Conservation (phyloP, 2,329 filamentous ascomycete species). For the Hypomyces perniciosus region DNA sequence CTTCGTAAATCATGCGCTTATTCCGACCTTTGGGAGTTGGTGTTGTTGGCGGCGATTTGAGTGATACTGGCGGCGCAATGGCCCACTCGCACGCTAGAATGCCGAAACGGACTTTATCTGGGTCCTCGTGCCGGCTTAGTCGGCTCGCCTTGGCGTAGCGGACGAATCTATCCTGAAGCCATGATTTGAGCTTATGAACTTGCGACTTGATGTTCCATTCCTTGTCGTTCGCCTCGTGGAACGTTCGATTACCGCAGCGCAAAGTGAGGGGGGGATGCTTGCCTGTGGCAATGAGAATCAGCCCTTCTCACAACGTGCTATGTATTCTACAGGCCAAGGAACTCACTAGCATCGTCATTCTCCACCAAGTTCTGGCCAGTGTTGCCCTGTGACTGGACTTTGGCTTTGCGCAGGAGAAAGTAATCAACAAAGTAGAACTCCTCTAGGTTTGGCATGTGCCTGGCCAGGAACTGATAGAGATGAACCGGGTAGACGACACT, state of each 20-base stretch:
- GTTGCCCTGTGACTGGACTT: neutral
- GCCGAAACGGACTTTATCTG: slow-evolving; percentile 34
- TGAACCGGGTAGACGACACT: slow-evolving; percentile 32
- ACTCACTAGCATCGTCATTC: neutral
- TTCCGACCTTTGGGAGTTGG: slow-evolving; percentile 22
- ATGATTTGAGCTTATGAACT: slow-evolving; percentile 31
- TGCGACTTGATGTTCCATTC: slow-evolving; percentile 31
- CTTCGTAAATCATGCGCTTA: slow-evolving; percentile 21
- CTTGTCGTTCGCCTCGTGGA: slow-evolving; percentile 29
- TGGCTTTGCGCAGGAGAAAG: slow-evolving; percentile 28
- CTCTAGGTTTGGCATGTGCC: slow-evolving; percentile 36
- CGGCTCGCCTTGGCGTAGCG: slow-evolving; percentile 30
- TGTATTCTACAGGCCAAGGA: neutral
- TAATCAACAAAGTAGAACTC: slow-evolving; percentile 42
- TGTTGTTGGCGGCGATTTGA: slow-evolving; percentile 8
- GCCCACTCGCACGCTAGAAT: slow-evolving; percentile 38
- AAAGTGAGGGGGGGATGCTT: neutral
- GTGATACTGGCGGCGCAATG: slow-evolving; percentile 18
- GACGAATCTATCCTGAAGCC: slow-evolving; percentile 34
- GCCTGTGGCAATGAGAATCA: neutral
- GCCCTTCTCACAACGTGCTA: neutral
- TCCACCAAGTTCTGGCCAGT: neutral
- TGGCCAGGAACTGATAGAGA: slow-evolving; percentile 38
- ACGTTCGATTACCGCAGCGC: slow-evolving; percentile 18
- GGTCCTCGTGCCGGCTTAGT: slow-evolving; percentile 25